A percentile compares a stretch with the other conserved stretches of the same genome.
Evolutionary conservation across 139 green algal genomes (phyloP).

Genomic region (Mychonastes homosphaera): DNA sequence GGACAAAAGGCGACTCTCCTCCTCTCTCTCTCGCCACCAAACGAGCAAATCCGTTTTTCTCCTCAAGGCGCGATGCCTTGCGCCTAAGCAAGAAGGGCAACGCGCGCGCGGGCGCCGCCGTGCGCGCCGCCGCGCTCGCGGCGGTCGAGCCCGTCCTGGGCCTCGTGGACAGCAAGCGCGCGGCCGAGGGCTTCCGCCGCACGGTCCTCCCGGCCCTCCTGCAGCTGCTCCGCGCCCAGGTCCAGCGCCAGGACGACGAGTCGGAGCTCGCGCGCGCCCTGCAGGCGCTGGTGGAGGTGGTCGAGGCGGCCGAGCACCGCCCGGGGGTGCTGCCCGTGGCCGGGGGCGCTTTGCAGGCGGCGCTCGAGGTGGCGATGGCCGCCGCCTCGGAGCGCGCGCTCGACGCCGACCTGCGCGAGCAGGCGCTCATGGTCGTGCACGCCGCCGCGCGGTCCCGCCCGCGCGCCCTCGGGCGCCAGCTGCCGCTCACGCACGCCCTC

Average conservation of each 20-base stretch:
- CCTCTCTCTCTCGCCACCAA: too few relatives aligned
- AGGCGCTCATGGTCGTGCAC: slow-evolving; percentile 48
- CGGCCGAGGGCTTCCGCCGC: slow-evolving; percentile 4
- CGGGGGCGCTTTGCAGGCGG: slow-evolving; percentile 28
- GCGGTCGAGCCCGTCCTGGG: slow-evolving; percentile 31
- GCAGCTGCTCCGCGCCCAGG: slow-evolving; percentile 7
- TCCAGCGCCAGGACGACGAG: slow-evolving; percentile 42
- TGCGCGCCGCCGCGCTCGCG: slow-evolving; percentile 42
- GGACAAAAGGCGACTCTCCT: too few relatives aligned
- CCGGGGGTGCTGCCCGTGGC: slow-evolving; percentile 42
- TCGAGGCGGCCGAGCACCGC: slow-evolving; percentile 32
- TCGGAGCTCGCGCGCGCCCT: slow-evolving; percentile 3
- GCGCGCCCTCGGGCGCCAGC: slow-evolving; percentile 31
- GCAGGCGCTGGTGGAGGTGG: slow-evolving; percentile 35
- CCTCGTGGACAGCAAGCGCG: slow-evolving; percentile 16
- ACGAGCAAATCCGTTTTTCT: too few relatives aligned
- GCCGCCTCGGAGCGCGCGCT: slow-evolving; percentile 24
- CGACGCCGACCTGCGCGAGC: slow-evolving; percentile 39
- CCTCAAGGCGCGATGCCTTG: too few relatives aligned
- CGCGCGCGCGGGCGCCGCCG: slow-evolving; percentile 7
- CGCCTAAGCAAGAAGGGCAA: too few relatives aligned
- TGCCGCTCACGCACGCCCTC: slow-evolving; percentile 31
- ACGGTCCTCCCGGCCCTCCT: not conserved
- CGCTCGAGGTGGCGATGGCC: slow-evolving; percentile 40
- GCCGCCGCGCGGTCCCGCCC: slow-evolving; percentile 33